These are phyloP conservation scores for Teratosphaeria destructans DNA, from an alignment of 2,329 filamentous ascomycete species.

Conservation along the genomic window DNA sequence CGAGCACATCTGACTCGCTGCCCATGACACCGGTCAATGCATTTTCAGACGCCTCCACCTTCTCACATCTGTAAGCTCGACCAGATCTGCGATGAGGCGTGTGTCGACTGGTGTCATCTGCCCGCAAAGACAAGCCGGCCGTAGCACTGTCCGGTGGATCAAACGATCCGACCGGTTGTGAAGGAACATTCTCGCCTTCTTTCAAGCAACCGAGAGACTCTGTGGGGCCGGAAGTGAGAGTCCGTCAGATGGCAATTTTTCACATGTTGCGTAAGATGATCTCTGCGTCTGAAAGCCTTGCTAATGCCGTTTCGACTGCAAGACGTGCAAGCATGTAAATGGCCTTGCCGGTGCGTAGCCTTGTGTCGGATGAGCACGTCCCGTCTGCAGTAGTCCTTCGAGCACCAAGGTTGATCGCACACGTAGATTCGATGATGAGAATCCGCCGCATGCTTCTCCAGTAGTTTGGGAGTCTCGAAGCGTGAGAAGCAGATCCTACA, in stretches of 20 bases:
- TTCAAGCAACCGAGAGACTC: neutral
- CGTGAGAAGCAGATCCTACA: neutral
- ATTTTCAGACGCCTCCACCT: neutral
- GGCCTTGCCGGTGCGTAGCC: neutral
- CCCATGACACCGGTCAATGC: neutral
- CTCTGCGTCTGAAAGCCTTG: slow-evolving; percentile 7
- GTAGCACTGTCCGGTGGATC: neutral
- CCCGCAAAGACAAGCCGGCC: neutral
- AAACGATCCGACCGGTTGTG: neutral
- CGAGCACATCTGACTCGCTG: neutral
- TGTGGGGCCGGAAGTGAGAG: neutral
- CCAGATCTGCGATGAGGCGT: neutral
- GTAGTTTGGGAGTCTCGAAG: neutral
- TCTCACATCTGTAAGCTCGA: neutral
- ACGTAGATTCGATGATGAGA: slow-evolving; percentile 4
- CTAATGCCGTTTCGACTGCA: neutral
- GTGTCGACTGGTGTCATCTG: neutral
- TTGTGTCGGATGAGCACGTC: slow-evolving; percentile 1
- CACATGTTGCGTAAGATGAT: slow-evolving; percentile 7
- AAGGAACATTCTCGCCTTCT: neutral
- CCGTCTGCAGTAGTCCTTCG: slow-evolving; percentile 4
- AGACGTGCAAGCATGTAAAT: neutral
- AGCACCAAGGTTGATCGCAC: slow-evolving; percentile 1
- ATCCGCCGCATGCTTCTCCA: slow-evolving; percentile 3
- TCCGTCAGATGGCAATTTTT: neutral